Conservation (phyloP, 1,284 basidiomycete genomes). For the Leccinum fallax region DNA sequence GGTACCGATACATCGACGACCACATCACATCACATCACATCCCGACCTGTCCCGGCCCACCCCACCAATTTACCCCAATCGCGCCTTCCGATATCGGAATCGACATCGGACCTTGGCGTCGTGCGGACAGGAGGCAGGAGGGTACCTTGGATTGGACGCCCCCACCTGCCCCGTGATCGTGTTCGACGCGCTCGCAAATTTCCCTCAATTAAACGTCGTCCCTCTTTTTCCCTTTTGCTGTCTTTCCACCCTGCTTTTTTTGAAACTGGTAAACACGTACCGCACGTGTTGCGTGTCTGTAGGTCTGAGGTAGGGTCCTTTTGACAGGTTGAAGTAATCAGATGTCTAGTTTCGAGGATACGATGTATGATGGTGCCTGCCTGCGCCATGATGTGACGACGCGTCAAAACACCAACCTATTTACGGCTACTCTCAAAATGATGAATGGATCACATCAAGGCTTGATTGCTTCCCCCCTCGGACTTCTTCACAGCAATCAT, state of each 20-base stretch:
- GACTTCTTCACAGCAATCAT: not conserved
- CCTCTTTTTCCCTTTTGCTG: not conserved
- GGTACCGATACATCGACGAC: not conserved
- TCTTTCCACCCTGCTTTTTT: not conserved
- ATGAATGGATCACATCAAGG: not conserved
- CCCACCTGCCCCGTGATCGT: not conserved
- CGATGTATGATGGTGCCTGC: not conserved
- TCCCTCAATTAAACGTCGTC: slow-evolving; percentile 2
- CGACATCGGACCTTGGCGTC: slow-evolving; percentile 4
- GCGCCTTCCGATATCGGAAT: slow-evolving; percentile 6
- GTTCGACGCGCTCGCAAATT: slow-evolving; percentile 5
- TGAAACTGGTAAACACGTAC: not conserved
- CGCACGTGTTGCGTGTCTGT: not conserved
- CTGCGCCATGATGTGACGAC: not conserved
- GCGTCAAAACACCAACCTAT: not conserved
- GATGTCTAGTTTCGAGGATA: not conserved
- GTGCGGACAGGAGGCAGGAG: slow-evolving; percentile 3
- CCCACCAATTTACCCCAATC: slow-evolving; percentile 1
- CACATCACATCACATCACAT: not conserved
- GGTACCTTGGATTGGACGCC: slow-evolving; percentile 1
- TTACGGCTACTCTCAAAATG: not conserved
- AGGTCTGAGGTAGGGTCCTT: not conserved
- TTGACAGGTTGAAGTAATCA: not conserved
- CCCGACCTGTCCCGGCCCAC: not conserved
- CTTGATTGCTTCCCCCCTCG: not conserved